Evolutionary conservation across 345 rosid species (phyloP), one percentile per base, ranked within the genome.

Genomic region (Pistacia atlantica): DNA sequence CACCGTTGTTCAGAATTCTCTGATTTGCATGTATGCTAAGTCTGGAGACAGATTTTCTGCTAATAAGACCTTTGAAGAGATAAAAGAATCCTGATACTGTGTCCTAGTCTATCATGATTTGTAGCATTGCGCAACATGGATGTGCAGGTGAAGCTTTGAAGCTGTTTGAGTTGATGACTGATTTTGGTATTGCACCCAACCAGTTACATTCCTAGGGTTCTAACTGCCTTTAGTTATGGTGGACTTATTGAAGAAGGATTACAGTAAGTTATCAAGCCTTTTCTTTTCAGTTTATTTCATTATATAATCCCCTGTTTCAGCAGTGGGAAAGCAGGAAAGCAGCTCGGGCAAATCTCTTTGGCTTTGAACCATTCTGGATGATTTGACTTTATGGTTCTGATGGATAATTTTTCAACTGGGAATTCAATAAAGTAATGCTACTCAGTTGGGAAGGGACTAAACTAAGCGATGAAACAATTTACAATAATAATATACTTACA

Each of bases 51-150:
- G 84, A 73, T 75, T 46, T 11, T 80, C 84, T 46, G 88, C 85
- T 64, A 70, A 63, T 31, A 48, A 49, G 65, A 79, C 76, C 20
- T 83, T 83, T 74, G 66, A 37, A 48, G 86, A 85, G 78, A 84
- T 75, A 20, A 20, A 20, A 83, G 75, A 33, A 77, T 74, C 92
- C 85, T 42, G 88, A 84, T 31, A 71, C 82, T 65, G 86, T 84
- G 59, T 81, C 91, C 72, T 89, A 84, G 86, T 85, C 92, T 9
- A 86, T 83, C 62, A 85, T 87, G 87, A 82, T 89, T 74, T 80
- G 80, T 69, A 79, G 87, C 67, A 77, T 72, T 71, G 89, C 90
- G 8, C 87, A 85, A 73, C 90, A 89, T 64, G 92, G 92, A 25
- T 77, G 51, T 63, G 86, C 81, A 45, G 66, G 37, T 18, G 80